These are phyloP conservation scores for Colletotrichum filicis DNA, from an alignment of 2,329 filamentous ascomycete genomes.

Conservation along the genomic window DNA sequence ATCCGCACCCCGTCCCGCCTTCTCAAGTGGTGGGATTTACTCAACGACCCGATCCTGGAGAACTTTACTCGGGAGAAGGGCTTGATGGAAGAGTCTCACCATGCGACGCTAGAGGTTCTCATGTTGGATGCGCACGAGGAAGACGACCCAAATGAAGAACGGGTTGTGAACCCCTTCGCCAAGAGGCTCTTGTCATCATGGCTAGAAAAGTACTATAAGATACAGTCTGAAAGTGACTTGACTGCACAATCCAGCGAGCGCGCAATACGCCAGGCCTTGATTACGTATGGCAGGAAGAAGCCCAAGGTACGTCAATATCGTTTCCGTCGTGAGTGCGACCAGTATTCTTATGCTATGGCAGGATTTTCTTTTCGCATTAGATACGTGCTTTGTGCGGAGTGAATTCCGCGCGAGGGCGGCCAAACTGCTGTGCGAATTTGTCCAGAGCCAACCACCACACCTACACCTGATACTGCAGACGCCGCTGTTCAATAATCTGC, in stretches of 20 bases:
- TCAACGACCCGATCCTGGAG: conserved; percentile 63
- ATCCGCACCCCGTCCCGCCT: conserved; percentile 72
- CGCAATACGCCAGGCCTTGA: conserved; percentile 62
- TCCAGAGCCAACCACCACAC: conserved; percentile 82
- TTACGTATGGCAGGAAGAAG: conserved; percentile 73
- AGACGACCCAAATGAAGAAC: conserved; percentile 53
- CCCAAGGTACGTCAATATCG: conserved; percentile 58
- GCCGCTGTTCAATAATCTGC: conserved; percentile 75
- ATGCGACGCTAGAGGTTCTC: conserved; percentile 73
- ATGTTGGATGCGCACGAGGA: conserved; percentile 70
- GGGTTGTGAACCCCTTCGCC: conserved; percentile 59
- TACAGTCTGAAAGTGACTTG: conserved; percentile 45
- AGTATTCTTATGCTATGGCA: conserved; percentile 44
- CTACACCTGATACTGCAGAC: conserved; percentile 79
- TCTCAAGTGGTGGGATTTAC: conserved; percentile 77
- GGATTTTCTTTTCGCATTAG: conserved; percentile 74
- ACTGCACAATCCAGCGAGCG: conserved; percentile 59
- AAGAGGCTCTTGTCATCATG: conserved; percentile 67
- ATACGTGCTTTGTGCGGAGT: conserved; percentile 73
- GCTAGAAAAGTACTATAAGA: conserved; percentile 56
- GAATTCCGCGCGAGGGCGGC: conserved; percentile 73
- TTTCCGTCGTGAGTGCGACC: conserved; percentile 2
- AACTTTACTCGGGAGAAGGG: conserved; percentile 44
- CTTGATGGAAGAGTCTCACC: conserved; percentile 71
- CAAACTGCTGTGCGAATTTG: conserved; percentile 76